Evolutionary conservation across 176 grass and related monocot species (phyloP).

Genomic region (Avena atlantica): DNA sequence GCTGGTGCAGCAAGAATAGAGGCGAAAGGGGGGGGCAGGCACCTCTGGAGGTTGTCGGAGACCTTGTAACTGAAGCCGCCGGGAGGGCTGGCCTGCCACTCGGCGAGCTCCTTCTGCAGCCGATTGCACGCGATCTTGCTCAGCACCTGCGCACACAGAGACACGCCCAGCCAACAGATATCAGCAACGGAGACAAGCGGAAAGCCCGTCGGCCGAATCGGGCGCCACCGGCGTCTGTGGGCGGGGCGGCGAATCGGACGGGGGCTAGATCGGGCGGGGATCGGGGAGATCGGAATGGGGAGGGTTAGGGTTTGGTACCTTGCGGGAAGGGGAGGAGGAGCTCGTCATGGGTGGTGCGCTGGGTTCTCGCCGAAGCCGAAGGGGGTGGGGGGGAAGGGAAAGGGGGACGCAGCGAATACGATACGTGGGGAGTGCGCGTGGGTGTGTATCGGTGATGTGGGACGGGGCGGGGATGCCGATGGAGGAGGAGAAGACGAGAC

Average conservation of each 20-base stretch:
- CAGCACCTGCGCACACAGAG: conserved; percentile 56
- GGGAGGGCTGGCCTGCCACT: conserved; percentile 83
- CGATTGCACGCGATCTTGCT: conserved; percentile 93
- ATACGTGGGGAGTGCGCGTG: not conserved
- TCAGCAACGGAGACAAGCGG: not conserved
- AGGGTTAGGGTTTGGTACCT: conserved; percentile 53
- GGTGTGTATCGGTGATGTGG: not conserved
- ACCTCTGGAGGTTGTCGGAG: conserved; percentile 92
- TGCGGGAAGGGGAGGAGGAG: conserved; percentile 48
- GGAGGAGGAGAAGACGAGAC: not conserved
- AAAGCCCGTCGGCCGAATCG: conserved; percentile 3
- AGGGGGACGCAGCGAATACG: not conserved
- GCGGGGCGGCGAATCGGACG: not conserved
- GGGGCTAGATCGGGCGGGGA: conserved; percentile 13
- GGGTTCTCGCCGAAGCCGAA: not conserved
- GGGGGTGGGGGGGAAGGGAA: not conserved
- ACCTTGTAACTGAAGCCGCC: conserved; percentile 77
- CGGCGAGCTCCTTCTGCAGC: conserved; percentile 86
- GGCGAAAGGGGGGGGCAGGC: not conserved
- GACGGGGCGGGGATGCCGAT: conserved; percentile 16
- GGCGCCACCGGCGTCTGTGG: not conserved
- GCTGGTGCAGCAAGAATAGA: not conserved
- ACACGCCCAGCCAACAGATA: not conserved
- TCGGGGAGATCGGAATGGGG: not conserved
- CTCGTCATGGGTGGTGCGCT: conserved; percentile 49